phyloP scores from a whole-genome alignment of 106 monocot genomes.

The Allium sativum region DNA sequence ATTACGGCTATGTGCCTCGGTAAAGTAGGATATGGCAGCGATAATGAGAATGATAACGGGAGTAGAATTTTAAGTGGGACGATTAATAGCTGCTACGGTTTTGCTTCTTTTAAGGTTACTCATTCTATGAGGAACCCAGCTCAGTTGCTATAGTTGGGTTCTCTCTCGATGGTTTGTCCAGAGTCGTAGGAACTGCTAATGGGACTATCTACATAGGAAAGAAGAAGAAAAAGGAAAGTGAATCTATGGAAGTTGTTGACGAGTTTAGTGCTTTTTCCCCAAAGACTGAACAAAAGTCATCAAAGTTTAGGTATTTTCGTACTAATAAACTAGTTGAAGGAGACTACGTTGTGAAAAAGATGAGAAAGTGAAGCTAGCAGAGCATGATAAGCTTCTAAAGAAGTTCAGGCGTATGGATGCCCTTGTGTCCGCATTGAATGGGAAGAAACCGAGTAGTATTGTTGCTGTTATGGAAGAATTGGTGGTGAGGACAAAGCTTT shows the following conservation, averaged over 20 bases:
- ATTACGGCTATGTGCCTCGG: conserved; percentile 60
- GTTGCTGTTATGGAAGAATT: conserved; percentile 83
- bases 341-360: conserved; percentile 47
- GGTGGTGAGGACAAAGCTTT: conserved; percentile 78
- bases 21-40: conserved; percentile 12
- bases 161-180: conserved; percentile 48
- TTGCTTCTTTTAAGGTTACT: conserved; percentile 58
- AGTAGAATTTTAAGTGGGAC: conserved; percentile 70
- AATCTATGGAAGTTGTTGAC: conserved; percentile 2
- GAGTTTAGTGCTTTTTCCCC: conserved; percentile 15
- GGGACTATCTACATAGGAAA: conserved; percentile 68
- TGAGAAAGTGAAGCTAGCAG: conserved; percentile 48
- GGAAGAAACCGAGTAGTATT: conserved; percentile 31
- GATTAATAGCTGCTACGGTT: conserved; percentile 85
- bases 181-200: conserved; percentile 74
- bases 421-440: conserved; percentile 44
- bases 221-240: conserved; percentile 20
- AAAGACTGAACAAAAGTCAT: conserved; percentile 13
- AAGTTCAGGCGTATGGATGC: conserved; percentile 85
- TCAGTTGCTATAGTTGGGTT: conserved; percentile 67
- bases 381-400: conserved; percentile 72
- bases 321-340: conserved; percentile 44
- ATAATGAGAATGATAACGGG: conserved; percentile 28
- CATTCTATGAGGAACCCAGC: conserved; percentile 76
- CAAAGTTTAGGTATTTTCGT: conserved; percentile 54